phyloP scores from a whole-genome alignment of 1,284 basidiomycete species.

The Bondarzewia mesenterica region DNA sequence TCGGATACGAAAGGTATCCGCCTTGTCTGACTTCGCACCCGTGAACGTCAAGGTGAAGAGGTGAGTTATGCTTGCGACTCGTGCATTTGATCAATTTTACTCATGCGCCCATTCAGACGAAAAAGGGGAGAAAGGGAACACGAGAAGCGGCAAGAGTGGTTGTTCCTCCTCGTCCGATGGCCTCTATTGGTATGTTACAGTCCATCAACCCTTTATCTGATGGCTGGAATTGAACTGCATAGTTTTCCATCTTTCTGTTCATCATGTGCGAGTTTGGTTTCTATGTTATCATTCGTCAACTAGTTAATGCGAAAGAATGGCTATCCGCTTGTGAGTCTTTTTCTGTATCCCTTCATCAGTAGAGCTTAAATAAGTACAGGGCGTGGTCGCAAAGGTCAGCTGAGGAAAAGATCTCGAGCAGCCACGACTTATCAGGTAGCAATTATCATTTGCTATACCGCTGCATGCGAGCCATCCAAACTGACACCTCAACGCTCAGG shows the following conservation, averaged over 20 bases:
- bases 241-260: slow-evolving; percentile 79
- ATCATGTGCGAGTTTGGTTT: slow-evolving; percentile 83
- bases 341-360: not conserved
- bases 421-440: slow-evolving; percentile 61
- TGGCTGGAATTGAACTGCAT: slow-evolving; percentile 1
- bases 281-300: slow-evolving; percentile 82
- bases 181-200: slow-evolving; percentile 68
- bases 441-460: not conserved
- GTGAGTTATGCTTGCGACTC: slow-evolving; percentile 29
- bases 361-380: slow-evolving; percentile 33
- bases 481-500: slow-evolving; percentile 26
- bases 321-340: slow-evolving; percentile 69
- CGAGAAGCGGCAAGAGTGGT: slow-evolving; percentile 62
- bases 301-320: slow-evolving; percentile 93
- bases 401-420: slow-evolving; percentile 69
- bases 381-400: slow-evolving; percentile 75
- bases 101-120: slow-evolving; percentile 25
- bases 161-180: slow-evolving; percentile 82
- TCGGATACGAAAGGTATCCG: slow-evolving; percentile 71
- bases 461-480: not conserved
- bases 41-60: slow-evolving; percentile 75
- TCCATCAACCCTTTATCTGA: not conserved
- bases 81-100: not conserved
- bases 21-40: slow-evolving; percentile 89
- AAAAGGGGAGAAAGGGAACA: slow-evolving; percentile 39